Conservation (phyloP, 1,139 yeast genomes). For the Lodderomyces pseudojiufengensis region DNA sequence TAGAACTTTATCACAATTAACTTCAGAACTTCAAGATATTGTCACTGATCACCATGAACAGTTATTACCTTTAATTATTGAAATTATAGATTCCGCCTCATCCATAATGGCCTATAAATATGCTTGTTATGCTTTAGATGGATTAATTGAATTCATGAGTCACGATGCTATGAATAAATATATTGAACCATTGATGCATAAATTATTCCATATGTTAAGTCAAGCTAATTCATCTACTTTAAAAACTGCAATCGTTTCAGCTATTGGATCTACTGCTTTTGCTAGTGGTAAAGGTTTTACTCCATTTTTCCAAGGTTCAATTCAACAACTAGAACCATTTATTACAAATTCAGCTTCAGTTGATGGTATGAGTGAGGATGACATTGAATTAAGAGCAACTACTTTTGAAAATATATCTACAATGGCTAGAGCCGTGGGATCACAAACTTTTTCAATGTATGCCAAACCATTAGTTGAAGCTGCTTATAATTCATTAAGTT, state of each 20-base stretch:
- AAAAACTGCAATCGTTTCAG: slow-evolving; percentile 87
- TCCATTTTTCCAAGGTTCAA: slow-evolving; percentile 82
- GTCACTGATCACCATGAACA: slow-evolving; percentile 80
- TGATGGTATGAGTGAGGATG: slow-evolving; percentile 74
- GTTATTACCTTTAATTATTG: slow-evolving; percentile 81
- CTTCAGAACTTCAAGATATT: slow-evolving; percentile 79
- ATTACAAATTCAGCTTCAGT: slow-evolving; percentile 58
- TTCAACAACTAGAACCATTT: slow-evolving; percentile 77
- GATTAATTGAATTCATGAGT: slow-evolving; percentile 86
- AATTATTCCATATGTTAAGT: slow-evolving; percentile 78
- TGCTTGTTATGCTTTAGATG: slow-evolving; percentile 89
- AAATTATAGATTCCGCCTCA: slow-evolving; percentile 81
- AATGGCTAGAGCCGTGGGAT: slow-evolving; percentile 95
- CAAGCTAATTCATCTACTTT: slow-evolving; percentile 63
- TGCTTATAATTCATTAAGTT: slow-evolving; percentile 73
- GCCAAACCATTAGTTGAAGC: slow-evolving; percentile 90
- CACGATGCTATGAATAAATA: slow-evolving; percentile 80
- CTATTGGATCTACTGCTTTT: slow-evolving; percentile 95
- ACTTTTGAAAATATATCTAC: slow-evolving; percentile 93
- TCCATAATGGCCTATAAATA: slow-evolving; percentile 82
- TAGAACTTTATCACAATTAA: slow-evolving; percentile 72
- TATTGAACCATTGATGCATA: slow-evolving; percentile 85
- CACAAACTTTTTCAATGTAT: slow-evolving; percentile 77
- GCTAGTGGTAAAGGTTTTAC: slow-evolving; percentile 86
- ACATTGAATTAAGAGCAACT: slow-evolving; percentile 81